A percentile compares a stretch with the other conserved stretches of the same genome.
Conservation (phyloP, 108 stramenopile species). For the Chaetoceros tenuissimus region DNA sequence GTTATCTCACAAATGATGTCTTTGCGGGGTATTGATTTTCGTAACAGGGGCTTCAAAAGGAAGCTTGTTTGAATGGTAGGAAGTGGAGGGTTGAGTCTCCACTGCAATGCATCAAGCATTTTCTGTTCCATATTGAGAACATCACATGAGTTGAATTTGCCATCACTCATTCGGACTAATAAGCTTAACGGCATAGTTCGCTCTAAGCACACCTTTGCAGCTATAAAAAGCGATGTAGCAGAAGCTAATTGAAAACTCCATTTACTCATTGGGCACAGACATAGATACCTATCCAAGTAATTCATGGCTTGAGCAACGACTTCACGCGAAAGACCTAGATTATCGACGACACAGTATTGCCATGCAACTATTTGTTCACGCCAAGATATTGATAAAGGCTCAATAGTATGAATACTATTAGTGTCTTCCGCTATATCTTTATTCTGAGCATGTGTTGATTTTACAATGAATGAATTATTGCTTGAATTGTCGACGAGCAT, state of each 20-base stretch:
- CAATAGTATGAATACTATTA: constrained; percentile 32
- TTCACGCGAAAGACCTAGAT: constrained; percentile 61
- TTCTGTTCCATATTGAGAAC: neutral
- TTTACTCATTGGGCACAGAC: constrained; percentile 38
- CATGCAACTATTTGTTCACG: constrained; percentile 67
- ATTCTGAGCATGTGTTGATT: too few relatives aligned
- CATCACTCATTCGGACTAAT: neutral
- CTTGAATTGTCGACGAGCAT: too few relatives aligned
- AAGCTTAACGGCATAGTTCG: neutral
- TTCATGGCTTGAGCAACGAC: constrained; percentile 40
- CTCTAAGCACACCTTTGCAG: constrained; percentile 31
- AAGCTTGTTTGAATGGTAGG: constrained; percentile 1
- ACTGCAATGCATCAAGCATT: constrained; percentile 20
- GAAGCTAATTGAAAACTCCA: constrained; percentile 56
- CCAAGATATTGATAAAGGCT: too few relatives aligned
- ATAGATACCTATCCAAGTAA: constrained; percentile 56
- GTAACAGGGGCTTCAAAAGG: neutral
- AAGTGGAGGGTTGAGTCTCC: constrained; percentile 39
- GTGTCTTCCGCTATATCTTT: neutral
- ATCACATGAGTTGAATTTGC: neutral
- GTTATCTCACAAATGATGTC: constrained; percentile 6
- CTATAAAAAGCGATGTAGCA: constrained; percentile 42
- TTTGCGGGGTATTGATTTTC: neutral
- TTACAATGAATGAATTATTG: too few relatives aligned
- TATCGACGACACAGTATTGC: constrained; percentile 63